Base-by-base conservation (phyloP, 2,329 filamentous ascomycete species). In the Aspergillus luchuensis region DNA sequence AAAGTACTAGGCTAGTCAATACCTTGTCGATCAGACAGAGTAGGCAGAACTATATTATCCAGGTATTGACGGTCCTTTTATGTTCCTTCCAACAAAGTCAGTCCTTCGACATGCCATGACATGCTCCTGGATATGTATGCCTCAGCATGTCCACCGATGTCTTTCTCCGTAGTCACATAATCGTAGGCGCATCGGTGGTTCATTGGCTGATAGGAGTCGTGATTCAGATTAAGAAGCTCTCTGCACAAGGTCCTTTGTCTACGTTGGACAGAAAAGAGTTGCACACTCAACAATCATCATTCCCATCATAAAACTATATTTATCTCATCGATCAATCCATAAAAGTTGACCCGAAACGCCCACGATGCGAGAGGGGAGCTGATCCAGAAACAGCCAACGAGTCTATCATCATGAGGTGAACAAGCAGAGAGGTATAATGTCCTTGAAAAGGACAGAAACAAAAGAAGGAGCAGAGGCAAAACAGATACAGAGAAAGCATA, bases 321-420 rank as follows among this genome's bases (percentile, higher is more conserved):
- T 39, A 51, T 48, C 54, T 58, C 51, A 56, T 47, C 50, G n/a
- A 49, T 53, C 39, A 47, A 49, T 55, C 25, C 28, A 47, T 28
- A 15, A 53, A 23, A 63, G 17, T 55, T 39, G 19, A 48, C 59
- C 65, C 61, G 54, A 60, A 68, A 74, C 71, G 70, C 72, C 72
- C 55, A 66, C 57, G 66, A 74, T 74, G 71, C 71, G 67, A 61
- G 57, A 65, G 61, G 59, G 60, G 51, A 55, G 59, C 53, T 38
- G 54, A 52, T 60, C 55, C 57, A 54, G 53, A 59, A 60, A 59
- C 57, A 65, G 62, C 64, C 58, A 61, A 53, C 52, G 58, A 56
- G 61, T 68, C 63, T 68, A 68, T 66, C 62, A 57, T 65, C 50
- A 55, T 55, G 50, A 58, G 36, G 60, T 51, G 38, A 60, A 56